These are phyloP conservation scores for Termitomyces sp. DNA, from an alignment of 768 basidiomycete species.

Conservation along the genomic window DNA sequence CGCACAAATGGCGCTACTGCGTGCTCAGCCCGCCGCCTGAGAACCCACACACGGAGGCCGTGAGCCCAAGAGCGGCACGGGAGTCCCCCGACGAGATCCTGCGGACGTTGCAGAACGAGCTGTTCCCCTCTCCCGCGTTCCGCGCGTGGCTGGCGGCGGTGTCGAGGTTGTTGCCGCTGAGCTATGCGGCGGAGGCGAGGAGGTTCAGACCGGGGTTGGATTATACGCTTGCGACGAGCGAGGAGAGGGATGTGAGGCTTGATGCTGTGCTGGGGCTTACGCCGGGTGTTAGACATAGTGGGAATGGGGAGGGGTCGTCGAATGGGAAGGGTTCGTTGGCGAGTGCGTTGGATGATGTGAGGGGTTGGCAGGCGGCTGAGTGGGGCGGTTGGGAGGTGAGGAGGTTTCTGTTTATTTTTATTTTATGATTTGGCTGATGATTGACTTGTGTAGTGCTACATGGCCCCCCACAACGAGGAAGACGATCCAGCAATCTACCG, in stretches of 20 bases:
- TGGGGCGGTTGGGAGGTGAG: constrained; percentile 95
- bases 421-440: constrained; percentile 2
- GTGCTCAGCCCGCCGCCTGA: constrained; percentile 43
- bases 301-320: constrained; percentile 25
- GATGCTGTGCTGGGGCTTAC: constrained; percentile 88
- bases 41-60: constrained; percentile 38
- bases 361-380: constrained; percentile 67
- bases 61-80: constrained; percentile 50
- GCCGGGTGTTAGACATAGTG: constrained; percentile 43
- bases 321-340: constrained; percentile 22
- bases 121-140: constrained; percentile 81
- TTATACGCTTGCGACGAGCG: constrained; percentile 90
- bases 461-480: constrained; percentile 91
- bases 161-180: constrained; percentile 66
- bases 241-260: constrained; percentile 75
- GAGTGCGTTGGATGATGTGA: constrained; percentile 26
- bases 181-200: constrained; percentile 74
- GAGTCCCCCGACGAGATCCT: constrained; percentile 57
- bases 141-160: constrained; percentile 84
- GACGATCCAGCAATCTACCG: constrained; percentile 96
- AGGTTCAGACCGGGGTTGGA: constrained; percentile 91
- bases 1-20: constrained; percentile 94
- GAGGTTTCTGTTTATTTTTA: constrained; percentile 10
- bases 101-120: constrained; percentile 66
- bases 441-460: constrained; percentile 65